These are phyloP conservation scores for Citrus trifoliata DNA, from an alignment of 345 rosid species.

Conservation along the genomic window DNA sequence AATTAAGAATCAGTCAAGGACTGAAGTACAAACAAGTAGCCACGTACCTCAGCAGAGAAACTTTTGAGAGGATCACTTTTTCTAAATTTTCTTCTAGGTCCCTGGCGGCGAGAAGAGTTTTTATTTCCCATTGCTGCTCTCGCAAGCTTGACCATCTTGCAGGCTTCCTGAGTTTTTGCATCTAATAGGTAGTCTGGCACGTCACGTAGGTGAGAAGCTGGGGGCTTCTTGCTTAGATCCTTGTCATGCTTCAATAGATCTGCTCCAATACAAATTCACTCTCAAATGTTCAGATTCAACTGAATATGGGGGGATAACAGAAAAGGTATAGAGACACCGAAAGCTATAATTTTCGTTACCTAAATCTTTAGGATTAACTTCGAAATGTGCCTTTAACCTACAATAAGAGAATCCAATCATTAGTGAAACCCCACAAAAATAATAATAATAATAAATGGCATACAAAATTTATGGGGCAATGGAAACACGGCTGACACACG, in stretches of 20 bases:
- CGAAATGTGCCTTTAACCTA: constrained; percentile 90
- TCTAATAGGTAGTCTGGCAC: constrained; percentile 82
- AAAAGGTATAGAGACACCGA: background rate
- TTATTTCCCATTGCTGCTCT: constrained; percentile 80
- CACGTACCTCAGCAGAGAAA: constrained; percentile 41
- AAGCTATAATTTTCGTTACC: constrained; percentile 27
- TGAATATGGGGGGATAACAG: background rate
- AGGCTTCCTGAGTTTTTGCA: constrained; percentile 70
- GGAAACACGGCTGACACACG: background rate
- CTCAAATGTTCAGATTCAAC: background rate
- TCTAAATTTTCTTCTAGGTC: constrained; percentile 45
- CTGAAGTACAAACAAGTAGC: background rate
- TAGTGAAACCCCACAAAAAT: background rate
- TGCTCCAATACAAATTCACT: constrained; percentile 27
- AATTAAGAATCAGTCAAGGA: background rate
- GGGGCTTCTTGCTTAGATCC: constrained; percentile 61
- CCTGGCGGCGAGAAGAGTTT: constrained; percentile 35
- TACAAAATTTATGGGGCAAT: background rate
- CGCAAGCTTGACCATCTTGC: constrained; percentile 77
- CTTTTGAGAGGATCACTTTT: constrained; percentile 67
- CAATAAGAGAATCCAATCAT: constrained; percentile 8
- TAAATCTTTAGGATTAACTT: constrained; percentile 78
- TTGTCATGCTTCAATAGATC: constrained; percentile 88
- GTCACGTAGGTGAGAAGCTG: constrained; percentile 63
- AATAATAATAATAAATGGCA: background rate